Evolutionary conservation across 2,329 filamentous ascomycete genomes (phyloP).

Genomic region (Aspergillus aculeatus): DNA sequence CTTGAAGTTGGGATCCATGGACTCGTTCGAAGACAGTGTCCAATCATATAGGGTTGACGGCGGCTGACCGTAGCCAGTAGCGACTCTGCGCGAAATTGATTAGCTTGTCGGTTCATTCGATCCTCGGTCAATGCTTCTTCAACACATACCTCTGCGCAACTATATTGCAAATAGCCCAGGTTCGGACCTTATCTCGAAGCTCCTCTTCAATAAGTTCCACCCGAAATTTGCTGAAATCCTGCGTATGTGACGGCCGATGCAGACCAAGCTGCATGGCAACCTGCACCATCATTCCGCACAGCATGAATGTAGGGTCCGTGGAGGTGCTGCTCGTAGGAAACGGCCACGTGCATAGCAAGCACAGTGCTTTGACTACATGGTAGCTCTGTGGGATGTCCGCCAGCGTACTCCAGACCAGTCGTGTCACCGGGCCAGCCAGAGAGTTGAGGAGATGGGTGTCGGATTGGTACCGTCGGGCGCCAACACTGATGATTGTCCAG

Average conservation of each 20-base stretch:
- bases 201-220: conserved; percentile 60
- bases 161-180: conserved; percentile 68
- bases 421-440: conserved; percentile 53
- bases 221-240: conserved; percentile 54
- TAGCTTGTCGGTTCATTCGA: conserved; percentile 1
- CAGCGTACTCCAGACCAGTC: conserved; percentile 62
- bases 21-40: conserved; percentile 50
- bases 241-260: conserved; percentile 63
- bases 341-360: conserved; percentile 64
- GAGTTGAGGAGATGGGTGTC: conserved; percentile 56
- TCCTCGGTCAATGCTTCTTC: neutral
- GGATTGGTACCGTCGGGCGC: conserved; percentile 58
- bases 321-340: conserved; percentile 63
- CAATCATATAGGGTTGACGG: conserved; percentile 62
- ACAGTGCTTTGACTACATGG: conserved; percentile 63
- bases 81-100: conserved; percentile 47
- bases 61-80: conserved; percentile 68
- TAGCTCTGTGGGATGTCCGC: conserved; percentile 62
- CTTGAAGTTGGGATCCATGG: conserved; percentile 46
- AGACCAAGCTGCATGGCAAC: conserved; percentile 67
- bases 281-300: conserved; percentile 66
- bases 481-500: conserved; percentile 65
- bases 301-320: conserved; percentile 64
- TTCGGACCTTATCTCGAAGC: conserved; percentile 62
- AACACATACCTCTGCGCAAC: conserved; percentile 61